Evolutionary conservation across 164 flowering plant genomes (phyloP), one percentile per base, ranked within the genome.

Genomic region (Cinnamomum micranthum): DNA sequence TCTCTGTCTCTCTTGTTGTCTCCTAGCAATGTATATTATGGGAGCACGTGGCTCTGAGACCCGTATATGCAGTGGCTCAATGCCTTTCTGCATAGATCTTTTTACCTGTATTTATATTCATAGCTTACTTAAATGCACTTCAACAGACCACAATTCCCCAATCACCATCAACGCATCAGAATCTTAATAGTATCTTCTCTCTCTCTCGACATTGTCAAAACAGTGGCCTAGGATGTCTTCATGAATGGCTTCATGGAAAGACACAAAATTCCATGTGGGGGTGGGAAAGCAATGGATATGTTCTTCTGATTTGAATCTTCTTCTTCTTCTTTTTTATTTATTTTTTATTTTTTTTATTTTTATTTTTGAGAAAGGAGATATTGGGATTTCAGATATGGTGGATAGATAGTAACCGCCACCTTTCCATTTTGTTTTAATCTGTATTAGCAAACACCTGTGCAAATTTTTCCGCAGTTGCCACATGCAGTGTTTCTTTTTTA

Each of bases 161-260:
- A 14, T 14, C 12, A 67, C 20, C 10, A 14, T 27, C 50, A 67
- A 20, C 3, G 6, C 9, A 33, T 2, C 31, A 28, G 22, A 28
- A 50, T 75, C 72, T 33, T 24, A 31, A 31, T 23, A 20, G 15
- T n/a, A 52, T 6, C 58, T n/a, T 67, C 50, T 58, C 58, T 74
- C n/a, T 68, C 51, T 58, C 59, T n/a, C 19, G 19, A 71, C 58
- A 9, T 64, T 72, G 50, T 72, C 74, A 58, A 72, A 27, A 23
- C 50, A n/a, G 28, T 19, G 23, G 22, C 10, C 52, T 63, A 20
- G 59, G 33, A 67, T 74, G 76, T 27, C 76, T 67, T 67, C 76
- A 74, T 74, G 15, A 35, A 52, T 74, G 71, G 31, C 50, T 52
- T 66, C 76, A 74, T 74, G 19, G 4, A 14, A 22, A 64, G 33